These are phyloP conservation scores for Sarocladium brachiariae DNA, from an alignment of 2,329 filamentous ascomycete genomes.

Conservation along the genomic window DNA sequence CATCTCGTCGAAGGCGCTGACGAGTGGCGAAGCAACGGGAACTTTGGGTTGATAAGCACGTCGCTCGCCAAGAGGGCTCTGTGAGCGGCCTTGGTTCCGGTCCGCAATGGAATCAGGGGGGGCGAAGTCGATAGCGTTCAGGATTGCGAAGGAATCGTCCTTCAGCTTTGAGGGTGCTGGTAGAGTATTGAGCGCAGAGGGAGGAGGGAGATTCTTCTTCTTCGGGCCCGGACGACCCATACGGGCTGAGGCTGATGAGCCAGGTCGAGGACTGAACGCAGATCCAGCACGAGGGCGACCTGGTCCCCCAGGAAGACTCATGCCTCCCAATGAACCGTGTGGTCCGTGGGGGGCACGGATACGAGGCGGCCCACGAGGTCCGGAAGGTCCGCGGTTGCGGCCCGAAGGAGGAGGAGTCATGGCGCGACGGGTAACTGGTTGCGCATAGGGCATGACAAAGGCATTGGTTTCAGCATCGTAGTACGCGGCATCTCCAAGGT, in stretches of 20 bases:
- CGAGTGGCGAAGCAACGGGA: constrained; percentile 69
- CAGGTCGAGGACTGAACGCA: constrained; percentile 48
- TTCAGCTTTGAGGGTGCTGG: constrained; percentile 80
- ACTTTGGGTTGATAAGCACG: constrained; percentile 69
- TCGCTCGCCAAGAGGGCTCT: constrained; percentile 57
- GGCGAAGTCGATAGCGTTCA: constrained; percentile 73
- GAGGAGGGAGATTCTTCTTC: constrained; percentile 56
- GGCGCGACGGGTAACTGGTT: constrained; percentile 79
- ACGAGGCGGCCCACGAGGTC: constrained; percentile 19
- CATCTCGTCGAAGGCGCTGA: constrained; percentile 81
- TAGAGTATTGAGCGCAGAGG: constrained; percentile 63
- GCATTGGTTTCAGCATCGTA: constrained; percentile 62
- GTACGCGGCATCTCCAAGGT: constrained; percentile 54
- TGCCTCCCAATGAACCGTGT: constrained; percentile 43
- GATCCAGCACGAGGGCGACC: constrained; percentile 46
- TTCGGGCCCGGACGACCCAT: constrained; percentile 36
- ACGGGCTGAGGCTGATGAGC: constrained; percentile 55
- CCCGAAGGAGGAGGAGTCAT: constrained; percentile 85
- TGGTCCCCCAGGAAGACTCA: constrained; percentile 38
- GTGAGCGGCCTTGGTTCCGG: constrained; percentile 60
- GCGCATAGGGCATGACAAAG: constrained; percentile 76
- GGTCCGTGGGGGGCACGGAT: constrained; percentile 28
- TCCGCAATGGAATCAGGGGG: constrained; percentile 65
- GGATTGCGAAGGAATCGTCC: constrained; percentile 69
- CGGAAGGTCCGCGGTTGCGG: constrained; percentile 33